These are phyloP conservation scores for Tylopilus vinaceipallidus DNA, from an alignment of 768 basidiomycete species.

Conservation along the genomic window DNA sequence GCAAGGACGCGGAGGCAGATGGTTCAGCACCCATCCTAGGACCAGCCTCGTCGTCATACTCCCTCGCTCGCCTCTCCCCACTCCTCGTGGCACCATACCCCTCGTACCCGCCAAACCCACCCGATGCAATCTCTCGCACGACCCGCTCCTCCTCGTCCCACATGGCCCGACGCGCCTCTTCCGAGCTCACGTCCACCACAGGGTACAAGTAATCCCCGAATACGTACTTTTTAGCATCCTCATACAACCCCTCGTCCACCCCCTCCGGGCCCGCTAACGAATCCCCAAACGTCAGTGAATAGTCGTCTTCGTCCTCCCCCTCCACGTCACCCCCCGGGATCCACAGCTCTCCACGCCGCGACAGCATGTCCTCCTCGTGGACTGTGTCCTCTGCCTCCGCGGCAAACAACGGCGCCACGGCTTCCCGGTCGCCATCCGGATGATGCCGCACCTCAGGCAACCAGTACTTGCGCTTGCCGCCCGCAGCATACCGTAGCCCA, in stretches of 20 bases:
- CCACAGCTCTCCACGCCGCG: conserved; percentile 20
- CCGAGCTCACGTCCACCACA: conserved; percentile 79
- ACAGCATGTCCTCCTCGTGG: conserved; percentile 54
- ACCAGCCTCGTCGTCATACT: conserved; percentile 4
- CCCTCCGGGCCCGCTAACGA: conserved; percentile 50
- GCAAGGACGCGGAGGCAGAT: too few species aligned
- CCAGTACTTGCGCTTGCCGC: conserved; percentile 97
- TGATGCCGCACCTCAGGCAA: conserved; percentile 61
- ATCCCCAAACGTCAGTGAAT: conserved; percentile 27
- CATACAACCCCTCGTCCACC: conserved; percentile 74
- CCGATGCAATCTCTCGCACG: conserved; percentile 24
- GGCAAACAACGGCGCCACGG: conserved; percentile 72
- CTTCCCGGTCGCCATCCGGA: conserved; percentile 45
- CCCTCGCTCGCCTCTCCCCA: conserved; percentile 4
- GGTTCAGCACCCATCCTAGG: conserved; percentile 26
- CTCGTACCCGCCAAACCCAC: conserved; percentile 5
- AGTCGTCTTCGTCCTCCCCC: conserved; percentile 35
- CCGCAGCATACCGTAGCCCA: conserved; percentile 85
- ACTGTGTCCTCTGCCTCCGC: conserved; percentile 65
- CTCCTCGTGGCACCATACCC: conserved; percentile 31
- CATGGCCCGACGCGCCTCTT: conserved; percentile 32
- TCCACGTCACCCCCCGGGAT: conserved; percentile 32
- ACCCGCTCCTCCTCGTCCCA: conserved; percentile 31
- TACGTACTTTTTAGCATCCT: conserved; percentile 71
- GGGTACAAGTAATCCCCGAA: conserved; percentile 94